Evolutionary conservation across 768 basidiomycete genomes (phyloP), one percentile per base, ranked within the genome.

Genomic region (Mycena haematopus): DNA sequence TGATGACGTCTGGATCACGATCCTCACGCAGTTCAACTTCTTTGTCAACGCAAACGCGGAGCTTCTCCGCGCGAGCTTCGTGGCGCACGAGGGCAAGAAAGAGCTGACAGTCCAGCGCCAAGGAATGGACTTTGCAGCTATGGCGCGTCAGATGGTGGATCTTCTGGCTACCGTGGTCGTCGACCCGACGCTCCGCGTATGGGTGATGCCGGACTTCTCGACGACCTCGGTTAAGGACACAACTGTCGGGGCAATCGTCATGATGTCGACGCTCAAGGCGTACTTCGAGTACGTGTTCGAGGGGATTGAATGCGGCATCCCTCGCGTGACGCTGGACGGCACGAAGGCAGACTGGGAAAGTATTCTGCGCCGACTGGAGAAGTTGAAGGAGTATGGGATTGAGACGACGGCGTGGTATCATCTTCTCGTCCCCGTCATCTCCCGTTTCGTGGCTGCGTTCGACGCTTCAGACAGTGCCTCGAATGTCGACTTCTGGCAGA

Each of bases 301-400:
- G 27, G 19, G 17, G 47, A 29, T 19, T 5, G 58, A 58, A 1
- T 46, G 81, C 50, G 82, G 83, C 1, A 77, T 83, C 2, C 80
- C 83, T 15, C 73, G 69, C 40, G 74, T 84, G 49, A 82, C 80
- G 11, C 75, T 84, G 35, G 73, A 77, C 52, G 82, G 83, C 0
- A 73, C 72, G 33, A 74, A 71, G 35, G 53, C 64, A 1, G 83
- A 84, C 67, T 83, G 78, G 75, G 58, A 75, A n/a, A 65, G 63
- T 8, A 71, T 83, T 14, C 69, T 77, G 5, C 2, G 35, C 10
- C 71, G 79, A 14, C 58, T 82, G 25, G 79, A 81, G n/a, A 77
- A 75, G 58, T 68, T 83, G 45, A 70, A 72, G 33, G 65, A 68
- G 15, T 80, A 77, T 52, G 82, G 76, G 21, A 68, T 65, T 6